These are phyloP conservation scores for Salvia hispanica DNA, from an alignment of 257 asterid species.

Conservation along the genomic window DNA sequence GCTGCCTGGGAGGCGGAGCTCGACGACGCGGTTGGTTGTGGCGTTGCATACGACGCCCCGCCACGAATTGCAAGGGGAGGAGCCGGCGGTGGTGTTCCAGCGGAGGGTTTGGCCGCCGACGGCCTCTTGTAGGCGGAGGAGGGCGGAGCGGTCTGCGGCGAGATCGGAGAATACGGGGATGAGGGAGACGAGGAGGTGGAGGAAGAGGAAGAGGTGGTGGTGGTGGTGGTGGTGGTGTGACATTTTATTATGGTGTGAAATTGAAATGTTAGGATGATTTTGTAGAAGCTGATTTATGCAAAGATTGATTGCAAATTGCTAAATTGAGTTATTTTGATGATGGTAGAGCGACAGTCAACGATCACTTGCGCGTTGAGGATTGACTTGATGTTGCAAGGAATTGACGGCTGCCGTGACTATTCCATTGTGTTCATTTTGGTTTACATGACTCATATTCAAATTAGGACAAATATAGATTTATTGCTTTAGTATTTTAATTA, in stretches of 20 bases:
- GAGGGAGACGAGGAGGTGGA: conserved; percentile 26
- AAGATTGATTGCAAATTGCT: not conserved
- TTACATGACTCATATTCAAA: not conserved
- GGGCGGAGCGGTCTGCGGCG: conserved; percentile 51
- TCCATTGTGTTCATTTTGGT: conserved; percentile 22
- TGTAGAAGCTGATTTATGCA: not conserved
- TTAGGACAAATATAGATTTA: too few relatives aligned
- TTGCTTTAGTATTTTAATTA: too few relatives aligned
- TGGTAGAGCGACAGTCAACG: conserved; percentile 26
- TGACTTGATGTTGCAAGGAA: conserved; percentile 23
- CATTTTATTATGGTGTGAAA: conserved; percentile 30
- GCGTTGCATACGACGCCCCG: conserved; percentile 47
- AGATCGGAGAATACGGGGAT: conserved; percentile 37
- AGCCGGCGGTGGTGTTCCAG: conserved; percentile 43
- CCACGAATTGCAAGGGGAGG: conserved; percentile 55
- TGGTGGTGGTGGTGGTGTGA: conserved; percentile 12
- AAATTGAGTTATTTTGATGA: not conserved
- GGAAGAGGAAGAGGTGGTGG: conserved; percentile 29
- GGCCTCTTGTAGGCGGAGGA: conserved; percentile 44
- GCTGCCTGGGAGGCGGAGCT: conserved; percentile 55
- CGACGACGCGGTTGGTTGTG: conserved; percentile 39
- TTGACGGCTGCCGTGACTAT: conserved; percentile 25
- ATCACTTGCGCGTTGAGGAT: not conserved
- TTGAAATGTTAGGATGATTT: conserved; percentile 13
- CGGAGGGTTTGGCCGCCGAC: conserved; percentile 52